A percentile compares a stretch with the other conserved stretches of the same genome.
Conservation (phyloP, 805 yeast genomes). For the Kazachstania martiniae region DNA sequence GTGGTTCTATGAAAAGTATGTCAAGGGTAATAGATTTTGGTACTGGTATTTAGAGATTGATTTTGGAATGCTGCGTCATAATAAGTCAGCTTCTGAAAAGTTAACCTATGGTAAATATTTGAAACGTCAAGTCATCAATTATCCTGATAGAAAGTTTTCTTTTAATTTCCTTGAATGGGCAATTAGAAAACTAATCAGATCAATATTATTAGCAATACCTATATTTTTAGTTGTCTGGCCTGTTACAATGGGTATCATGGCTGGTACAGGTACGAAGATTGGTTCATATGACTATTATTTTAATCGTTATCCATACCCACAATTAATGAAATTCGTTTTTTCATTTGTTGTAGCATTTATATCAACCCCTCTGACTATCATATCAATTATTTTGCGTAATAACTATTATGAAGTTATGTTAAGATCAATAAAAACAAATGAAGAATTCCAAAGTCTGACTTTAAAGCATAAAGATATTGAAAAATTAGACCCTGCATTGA, state of each 20-base stretch:
- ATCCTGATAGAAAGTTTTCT: constrained; percentile 6
- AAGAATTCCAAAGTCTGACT: too few relatives aligned
- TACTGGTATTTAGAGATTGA: constrained; percentile 9
- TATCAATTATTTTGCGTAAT: constrained; percentile 12
- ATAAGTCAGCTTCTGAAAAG: background rate
- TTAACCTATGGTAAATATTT: background rate
- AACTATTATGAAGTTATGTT: constrained; percentile 3
- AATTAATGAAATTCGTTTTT: constrained; percentile 13
- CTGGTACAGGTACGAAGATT: constrained; percentile 11
- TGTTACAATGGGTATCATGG: constrained; percentile 18
- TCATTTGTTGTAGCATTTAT: constrained; percentile 13
- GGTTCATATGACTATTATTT: constrained; percentile 12
- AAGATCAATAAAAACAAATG: constrained; percentile 1
- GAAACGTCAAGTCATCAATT: constrained; percentile 2
- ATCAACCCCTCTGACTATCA: constrained; percentile 11
- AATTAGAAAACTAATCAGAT: constrained; percentile 10
- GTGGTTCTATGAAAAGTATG: background rate
- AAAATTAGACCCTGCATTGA: too few relatives aligned
- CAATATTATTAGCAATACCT: constrained; percentile 7
- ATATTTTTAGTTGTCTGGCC: constrained; percentile 19
- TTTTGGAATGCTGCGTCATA: constrained; percentile 4
- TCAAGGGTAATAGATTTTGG: background rate
- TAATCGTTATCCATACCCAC: constrained; percentile 16
- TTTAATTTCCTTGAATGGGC: constrained; percentile 12
- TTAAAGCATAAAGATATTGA: too few relatives aligned